Evolutionary conservation across 179 eudicot species (phyloP).

Genomic region (Amaranthus tricolor): DNA sequence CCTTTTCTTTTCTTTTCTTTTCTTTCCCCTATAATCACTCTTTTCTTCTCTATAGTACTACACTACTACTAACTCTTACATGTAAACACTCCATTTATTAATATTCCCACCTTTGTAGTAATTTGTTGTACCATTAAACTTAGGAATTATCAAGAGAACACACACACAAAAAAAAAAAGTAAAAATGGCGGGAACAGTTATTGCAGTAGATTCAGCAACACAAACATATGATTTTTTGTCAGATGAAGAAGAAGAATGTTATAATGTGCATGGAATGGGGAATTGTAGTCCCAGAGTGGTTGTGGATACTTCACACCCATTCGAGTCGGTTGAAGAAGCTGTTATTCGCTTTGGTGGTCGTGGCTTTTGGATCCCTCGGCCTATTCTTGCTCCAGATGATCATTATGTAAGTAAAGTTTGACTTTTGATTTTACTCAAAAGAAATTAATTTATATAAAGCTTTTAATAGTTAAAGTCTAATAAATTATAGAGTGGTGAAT

Average conservation of each 20-base stretch:
- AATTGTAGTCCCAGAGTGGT: conserved; percentile 51
- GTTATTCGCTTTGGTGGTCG: conserved; percentile 76
- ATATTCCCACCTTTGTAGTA: not conserved
- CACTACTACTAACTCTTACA: not conserved
- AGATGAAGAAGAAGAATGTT: conserved; percentile 17
- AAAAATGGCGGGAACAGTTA: conserved; percentile 26
- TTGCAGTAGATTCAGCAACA: conserved; percentile 34
- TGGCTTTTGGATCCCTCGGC: conserved; percentile 71
- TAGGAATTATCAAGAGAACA: not conserved
- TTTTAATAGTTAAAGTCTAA: not conserved
- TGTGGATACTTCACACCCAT: conserved; percentile 77
- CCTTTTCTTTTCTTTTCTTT: not conserved
- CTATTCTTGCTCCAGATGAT: conserved; percentile 32
- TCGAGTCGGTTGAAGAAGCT: conserved; percentile 85
- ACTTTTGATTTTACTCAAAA: not conserved
- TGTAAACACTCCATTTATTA: conserved; percentile 8
- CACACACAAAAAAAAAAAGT: not conserved
- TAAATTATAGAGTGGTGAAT: not conserved
- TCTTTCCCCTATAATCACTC: conserved; percentile 7
- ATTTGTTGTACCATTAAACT: not conserved
- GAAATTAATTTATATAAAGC: not conserved
- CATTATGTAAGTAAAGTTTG: conserved; percentile 10
- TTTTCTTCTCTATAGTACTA: not conserved
- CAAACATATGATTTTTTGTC: conserved; percentile 29
- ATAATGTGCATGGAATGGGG: not conserved